Evolutionary conservation across 2,329 filamentous ascomycete species (phyloP), one percentile per base, ranked within the genome.

Genomic region (Claviceps paspali): DNA sequence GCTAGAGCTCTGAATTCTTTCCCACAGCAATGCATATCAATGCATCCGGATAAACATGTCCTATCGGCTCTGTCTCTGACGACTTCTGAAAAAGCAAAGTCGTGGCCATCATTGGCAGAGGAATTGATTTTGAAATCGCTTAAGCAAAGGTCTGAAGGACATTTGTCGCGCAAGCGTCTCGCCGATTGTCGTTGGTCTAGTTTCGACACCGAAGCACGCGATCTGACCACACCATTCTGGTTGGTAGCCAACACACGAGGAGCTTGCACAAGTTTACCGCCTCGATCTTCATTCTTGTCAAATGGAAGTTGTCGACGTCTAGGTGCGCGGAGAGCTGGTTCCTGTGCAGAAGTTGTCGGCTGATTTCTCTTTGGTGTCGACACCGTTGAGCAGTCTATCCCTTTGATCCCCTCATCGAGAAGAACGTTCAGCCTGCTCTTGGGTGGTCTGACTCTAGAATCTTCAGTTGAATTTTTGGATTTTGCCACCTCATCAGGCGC

Each of bases 71-170:
- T 79, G 38, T 71, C 73, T 36, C 86, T 77, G 11, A 92, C 70
- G 1, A 86, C 78, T 41, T 88, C 80, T 1, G 69, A 64, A 52
- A 76, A 93, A 9, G 84, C 83, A 55, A 74, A 84, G 38, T 76
- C 70, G 30, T 76, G 63, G 2, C 82, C 82, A 29, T 79, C 68
- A 44, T 87, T 88, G 46, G 65, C 69, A 4, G 63, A 61, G 0
- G 83, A 78, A 45, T 94, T 93, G 47, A 91, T 65, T 52, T 79
- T 88, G 64, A 94, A 95, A 56, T 93, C 79, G 10, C 74, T 70
- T 1, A 80, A 61, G 11, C 61, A 61, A 10, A 93, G 66, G 24
- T 68, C 61, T 1, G 65, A 58, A 3, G 76, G 44, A 1, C 76
- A 69, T 35, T 68, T 73, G 8, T 64, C 54, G 34, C 84, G 73